Conservation (phyloP, 2,329 filamentous ascomycete genomes). For the Ophiostoma perfectum region DNA sequence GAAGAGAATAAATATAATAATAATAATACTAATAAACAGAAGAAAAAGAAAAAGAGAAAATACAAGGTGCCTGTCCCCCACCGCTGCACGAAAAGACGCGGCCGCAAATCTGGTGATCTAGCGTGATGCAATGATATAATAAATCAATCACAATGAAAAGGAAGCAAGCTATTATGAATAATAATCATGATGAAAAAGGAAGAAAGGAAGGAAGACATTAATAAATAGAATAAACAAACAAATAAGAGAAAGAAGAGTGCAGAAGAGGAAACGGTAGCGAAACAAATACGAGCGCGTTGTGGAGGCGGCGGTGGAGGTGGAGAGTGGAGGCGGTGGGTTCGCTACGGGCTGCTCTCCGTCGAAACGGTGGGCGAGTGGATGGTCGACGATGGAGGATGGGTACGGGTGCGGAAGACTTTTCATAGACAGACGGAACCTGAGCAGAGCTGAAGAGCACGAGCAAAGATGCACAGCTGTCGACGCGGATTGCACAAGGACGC, state of each 20-base stretch:
- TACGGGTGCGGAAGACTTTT: neutral
- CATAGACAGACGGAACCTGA: neutral
- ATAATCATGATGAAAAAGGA: neutral
- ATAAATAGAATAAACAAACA: neutral
- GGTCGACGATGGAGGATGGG: neutral
- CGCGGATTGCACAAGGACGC: no score
- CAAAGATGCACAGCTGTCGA: no score
- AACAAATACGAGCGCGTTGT: neutral
- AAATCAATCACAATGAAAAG: neutral
- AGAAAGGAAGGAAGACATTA: neutral
- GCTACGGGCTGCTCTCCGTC: no score
- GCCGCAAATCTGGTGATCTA: conserved; percentile 11
- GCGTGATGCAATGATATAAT: neutral
- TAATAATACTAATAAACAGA: neutral
- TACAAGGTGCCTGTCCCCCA: neutral
- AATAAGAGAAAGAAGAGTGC: neutral
- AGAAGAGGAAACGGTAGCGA: neutral
- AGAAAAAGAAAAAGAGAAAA: neutral
- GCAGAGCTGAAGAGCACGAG: neutral
- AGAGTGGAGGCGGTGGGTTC: no score
- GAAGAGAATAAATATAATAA: no score
- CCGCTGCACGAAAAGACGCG: neutral
- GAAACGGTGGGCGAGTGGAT: neutral
- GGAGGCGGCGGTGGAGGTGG: neutral
- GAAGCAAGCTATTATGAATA: neutral